phyloP scores from a whole-genome alignment of 1,139 yeast genomes.

The Sugiyamaella paludigena region DNA sequence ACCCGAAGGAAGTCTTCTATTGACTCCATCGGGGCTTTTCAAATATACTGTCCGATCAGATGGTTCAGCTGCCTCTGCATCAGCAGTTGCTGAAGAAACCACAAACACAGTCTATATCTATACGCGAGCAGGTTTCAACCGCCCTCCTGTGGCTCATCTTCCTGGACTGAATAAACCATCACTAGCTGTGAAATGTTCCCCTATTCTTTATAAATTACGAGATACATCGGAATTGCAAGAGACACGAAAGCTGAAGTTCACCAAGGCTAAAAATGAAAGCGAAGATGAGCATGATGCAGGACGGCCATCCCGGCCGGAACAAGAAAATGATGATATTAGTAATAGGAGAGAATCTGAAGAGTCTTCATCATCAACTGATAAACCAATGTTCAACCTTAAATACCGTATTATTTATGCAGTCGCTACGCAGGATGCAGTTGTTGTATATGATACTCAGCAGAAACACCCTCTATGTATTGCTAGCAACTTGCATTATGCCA shows the following conservation, averaged over 20 bases:
- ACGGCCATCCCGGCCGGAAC: background rate
- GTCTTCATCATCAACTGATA: constrained; percentile 1
- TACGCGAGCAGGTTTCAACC: constrained; percentile 63
- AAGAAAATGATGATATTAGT: background rate
- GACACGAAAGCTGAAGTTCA: background rate
- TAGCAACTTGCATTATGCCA: constrained; percentile 79
- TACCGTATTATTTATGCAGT: constrained; percentile 87
- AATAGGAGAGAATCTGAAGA: background rate
- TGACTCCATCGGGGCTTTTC: constrained; percentile 81
- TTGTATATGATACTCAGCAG: constrained; percentile 75
- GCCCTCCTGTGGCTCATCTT: constrained; percentile 69
- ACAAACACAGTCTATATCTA: constrained; percentile 74
- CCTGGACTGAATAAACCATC: constrained; percentile 85
- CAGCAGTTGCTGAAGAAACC: constrained; percentile 36
- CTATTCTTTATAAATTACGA: constrained; percentile 52
- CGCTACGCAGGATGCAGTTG: constrained; percentile 86
- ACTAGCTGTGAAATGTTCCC: constrained; percentile 74
- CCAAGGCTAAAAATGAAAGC: constrained; percentile 4
- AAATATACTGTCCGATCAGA: constrained; percentile 32
- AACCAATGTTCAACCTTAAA: constrained; percentile 52
- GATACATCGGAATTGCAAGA: constrained; percentile 18
- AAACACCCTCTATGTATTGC: constrained; percentile 68
- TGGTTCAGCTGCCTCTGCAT: constrained; percentile 17
- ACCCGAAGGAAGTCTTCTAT: constrained; percentile 79
- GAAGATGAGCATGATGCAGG: constrained; percentile 13